phyloP scores from a whole-genome alignment of 805 yeast genomes.

The Saturnispora silvae region DNA sequence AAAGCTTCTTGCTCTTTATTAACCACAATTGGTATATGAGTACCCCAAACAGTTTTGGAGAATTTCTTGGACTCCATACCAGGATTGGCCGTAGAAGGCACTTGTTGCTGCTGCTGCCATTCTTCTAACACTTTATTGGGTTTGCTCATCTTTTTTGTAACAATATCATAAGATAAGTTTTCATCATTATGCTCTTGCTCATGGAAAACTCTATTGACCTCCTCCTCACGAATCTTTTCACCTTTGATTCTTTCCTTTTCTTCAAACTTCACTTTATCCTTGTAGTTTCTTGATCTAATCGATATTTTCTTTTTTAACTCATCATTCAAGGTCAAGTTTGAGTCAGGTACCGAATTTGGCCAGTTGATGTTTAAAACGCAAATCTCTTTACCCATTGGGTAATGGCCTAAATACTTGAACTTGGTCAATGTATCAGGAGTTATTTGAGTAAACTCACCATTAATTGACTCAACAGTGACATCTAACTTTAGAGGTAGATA shows the following conservation, averaged over 20 bases:
- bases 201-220: constrained; percentile 7
- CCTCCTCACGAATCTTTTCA: constrained; percentile 11
- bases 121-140: constrained; percentile 28
- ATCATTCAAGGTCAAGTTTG: constrained; percentile 32
- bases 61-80: constrained; percentile 11
- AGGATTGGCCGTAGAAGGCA: not conserved
- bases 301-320: constrained; percentile 44
- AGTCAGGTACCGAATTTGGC: constrained; percentile 25
- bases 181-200: not conserved
- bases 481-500: constrained; percentile 58
- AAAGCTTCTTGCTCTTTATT: constrained; percentile 25
- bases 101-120: constrained; percentile 1
- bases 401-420: constrained; percentile 65
- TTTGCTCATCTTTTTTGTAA: constrained; percentile 10
- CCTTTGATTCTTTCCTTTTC: constrained; percentile 30
- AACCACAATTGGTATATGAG: constrained; percentile 37
- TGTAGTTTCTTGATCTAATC: constrained; percentile 43
- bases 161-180: not conserved
- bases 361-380: constrained; percentile 84
- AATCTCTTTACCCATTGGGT: constrained; percentile 77
- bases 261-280: constrained; percentile 42
- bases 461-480: constrained; percentile 52
- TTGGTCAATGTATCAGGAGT: constrained; percentile 48
- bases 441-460: constrained; percentile 42
- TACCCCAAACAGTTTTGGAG: constrained; percentile 66